Conservation (phyloP, 2,329 filamentous ascomycete genomes). For the Atkinsonella texensis region DNA sequence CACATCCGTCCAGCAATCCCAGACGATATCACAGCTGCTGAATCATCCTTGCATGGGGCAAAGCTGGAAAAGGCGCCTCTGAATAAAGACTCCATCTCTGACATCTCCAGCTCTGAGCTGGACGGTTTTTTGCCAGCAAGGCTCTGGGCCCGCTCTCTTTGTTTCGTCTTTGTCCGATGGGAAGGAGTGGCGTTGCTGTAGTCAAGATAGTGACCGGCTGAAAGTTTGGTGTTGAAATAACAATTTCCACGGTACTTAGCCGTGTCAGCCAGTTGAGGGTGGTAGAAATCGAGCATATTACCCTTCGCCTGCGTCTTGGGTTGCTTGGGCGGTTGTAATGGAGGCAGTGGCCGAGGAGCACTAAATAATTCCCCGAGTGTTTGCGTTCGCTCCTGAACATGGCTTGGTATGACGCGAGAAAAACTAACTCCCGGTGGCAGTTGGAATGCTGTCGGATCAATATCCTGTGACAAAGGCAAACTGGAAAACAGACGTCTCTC, state of each 20-base stretch:
- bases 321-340: constrained; percentile 59
- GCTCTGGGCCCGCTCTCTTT: constrained; percentile 61
- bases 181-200: constrained; percentile 51
- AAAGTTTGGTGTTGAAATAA: constrained; percentile 55
- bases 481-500: constrained; percentile 79
- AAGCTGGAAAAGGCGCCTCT: constrained; percentile 70
- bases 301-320: constrained; percentile 58
- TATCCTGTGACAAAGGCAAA: constrained; percentile 35
- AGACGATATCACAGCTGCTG: constrained; percentile 56
- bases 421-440: constrained; percentile 63
- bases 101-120: constrained; percentile 42
- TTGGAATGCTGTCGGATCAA: constrained; percentile 28
- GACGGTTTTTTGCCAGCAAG: constrained; percentile 47
- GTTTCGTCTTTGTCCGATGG: constrained; percentile 45
- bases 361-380: constrained; percentile 66
- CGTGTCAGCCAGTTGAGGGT: constrained; percentile 43
- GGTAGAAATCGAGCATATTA: constrained; percentile 39
- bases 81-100: constrained; percentile 63
- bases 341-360: constrained; percentile 51
- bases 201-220: constrained; percentile 59
- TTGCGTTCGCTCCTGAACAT: constrained; percentile 34
- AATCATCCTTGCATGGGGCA: constrained; percentile 63
- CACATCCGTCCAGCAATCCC: constrained; percentile 57
- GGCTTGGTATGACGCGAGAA: constrained; percentile 23
- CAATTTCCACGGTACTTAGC: constrained; percentile 40